Conservation (phyloP, 108 stramenopile genomes). For the Nitzschia sp. region DNA sequence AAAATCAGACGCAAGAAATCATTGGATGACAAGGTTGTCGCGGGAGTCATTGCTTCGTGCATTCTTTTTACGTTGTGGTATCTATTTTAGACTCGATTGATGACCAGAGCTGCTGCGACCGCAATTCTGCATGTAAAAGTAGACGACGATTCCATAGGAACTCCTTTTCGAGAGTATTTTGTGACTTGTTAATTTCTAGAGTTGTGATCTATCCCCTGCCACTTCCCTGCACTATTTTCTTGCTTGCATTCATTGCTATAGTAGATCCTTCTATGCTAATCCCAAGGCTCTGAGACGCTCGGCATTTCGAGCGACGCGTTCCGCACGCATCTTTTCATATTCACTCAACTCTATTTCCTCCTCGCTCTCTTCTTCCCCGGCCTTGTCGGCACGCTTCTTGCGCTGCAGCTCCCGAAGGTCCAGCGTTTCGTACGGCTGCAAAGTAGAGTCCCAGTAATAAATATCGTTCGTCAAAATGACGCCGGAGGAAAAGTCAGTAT, state of each 20-base stretch:
- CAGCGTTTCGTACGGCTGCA: slow-evolving; percentile 63
- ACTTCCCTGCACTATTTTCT: no score
- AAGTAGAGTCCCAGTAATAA: slow-evolving; percentile 55
- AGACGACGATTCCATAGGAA: slow-evolving; percentile 41
- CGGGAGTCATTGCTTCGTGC: slow-evolving; percentile 85
- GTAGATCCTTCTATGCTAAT: slow-evolving; percentile 51
- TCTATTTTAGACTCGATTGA: slow-evolving; percentile 53
- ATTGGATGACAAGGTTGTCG: slow-evolving; percentile 80
- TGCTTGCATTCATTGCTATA: not conserved
- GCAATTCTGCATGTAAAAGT: no score
- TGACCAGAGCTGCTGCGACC: no score
- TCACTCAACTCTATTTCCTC: slow-evolving; percentile 84
- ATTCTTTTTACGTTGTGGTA: slow-evolving; percentile 88
- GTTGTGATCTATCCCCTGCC: not conserved
- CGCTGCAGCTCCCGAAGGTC: slow-evolving; percentile 66
- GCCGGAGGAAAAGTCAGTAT: slow-evolving; percentile 51
- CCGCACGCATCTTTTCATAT: slow-evolving; percentile 86
- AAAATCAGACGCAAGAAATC: slow-evolving; percentile 71
- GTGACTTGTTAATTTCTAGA: no score
- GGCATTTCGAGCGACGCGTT: slow-evolving; percentile 81
- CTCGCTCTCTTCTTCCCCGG: slow-evolving; percentile 44
- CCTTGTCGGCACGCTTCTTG: slow-evolving; percentile 44
- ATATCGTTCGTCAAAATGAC: slow-evolving; percentile 59
- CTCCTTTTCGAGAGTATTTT: no score
- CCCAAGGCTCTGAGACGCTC: slow-evolving; percentile 83